Conservation (phyloP, 139 green algal genomes). For the Tetraselmis striata region DNA sequence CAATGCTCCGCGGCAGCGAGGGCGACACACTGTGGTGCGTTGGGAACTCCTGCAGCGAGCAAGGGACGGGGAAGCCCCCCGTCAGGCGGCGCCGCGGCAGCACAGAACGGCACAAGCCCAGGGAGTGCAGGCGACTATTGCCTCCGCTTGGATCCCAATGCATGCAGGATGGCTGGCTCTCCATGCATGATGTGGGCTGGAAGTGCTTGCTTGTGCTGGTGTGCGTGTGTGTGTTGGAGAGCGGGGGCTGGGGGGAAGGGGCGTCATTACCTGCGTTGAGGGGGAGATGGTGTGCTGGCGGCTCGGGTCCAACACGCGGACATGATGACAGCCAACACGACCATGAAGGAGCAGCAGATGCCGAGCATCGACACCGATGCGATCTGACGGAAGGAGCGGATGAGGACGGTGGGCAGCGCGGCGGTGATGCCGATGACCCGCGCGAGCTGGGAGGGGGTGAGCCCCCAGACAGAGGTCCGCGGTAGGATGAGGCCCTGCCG, state of each 20-base stretch:
- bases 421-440: neutral
- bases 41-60: neutral
- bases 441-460: neutral
- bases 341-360: neutral
- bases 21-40: neutral
- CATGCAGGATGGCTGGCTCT: too few relatives aligned
- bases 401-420: neutral
- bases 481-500: neutral
- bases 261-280: neutral
- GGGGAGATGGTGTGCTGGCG: neutral
- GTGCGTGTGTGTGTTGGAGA: neutral
- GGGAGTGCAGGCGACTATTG: too few relatives aligned
- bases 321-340: neutral
- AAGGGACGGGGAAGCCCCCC: too few relatives aligned
- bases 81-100: too few relatives aligned
- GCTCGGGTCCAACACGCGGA: neutral
- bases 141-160: too few relatives aligned
- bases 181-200: too few relatives aligned
- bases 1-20: conserved; percentile 9
- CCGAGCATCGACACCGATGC: neutral
- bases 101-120: too few relatives aligned
- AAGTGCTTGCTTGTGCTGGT: neutral
- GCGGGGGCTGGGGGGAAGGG: neutral
- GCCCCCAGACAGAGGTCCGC: neutral
- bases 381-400: neutral